phyloP scores from a whole-genome alignment of 176 grass and related monocot species.

The Eleusine coracana region DNA sequence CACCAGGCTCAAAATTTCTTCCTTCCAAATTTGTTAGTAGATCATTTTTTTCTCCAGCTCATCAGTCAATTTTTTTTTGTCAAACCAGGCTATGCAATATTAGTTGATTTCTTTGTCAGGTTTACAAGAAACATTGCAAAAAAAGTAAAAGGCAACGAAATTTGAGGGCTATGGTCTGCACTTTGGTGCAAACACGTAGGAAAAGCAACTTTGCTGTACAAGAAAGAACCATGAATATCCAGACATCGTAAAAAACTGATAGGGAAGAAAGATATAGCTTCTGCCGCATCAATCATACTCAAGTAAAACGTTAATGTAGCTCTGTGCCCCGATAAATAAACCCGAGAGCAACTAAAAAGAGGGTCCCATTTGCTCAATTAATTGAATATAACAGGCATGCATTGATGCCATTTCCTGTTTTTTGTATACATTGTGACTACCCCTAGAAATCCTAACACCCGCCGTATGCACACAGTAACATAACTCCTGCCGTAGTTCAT shows the following conservation, averaged over 20 bases:
- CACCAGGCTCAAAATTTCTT: neutral
- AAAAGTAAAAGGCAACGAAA: neutral
- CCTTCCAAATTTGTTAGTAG: too few relatives aligned
- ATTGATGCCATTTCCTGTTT: constrained; percentile 30
- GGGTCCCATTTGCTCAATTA: constrained; percentile 20
- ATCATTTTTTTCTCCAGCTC: neutral
- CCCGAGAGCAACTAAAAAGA: neutral
- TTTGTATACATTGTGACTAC: constrained; percentile 37
- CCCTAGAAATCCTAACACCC: constrained; percentile 7
- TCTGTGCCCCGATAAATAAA: neutral
- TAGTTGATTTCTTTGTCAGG: neutral
- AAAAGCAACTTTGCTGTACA: neutral
- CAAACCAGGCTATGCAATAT: too few relatives aligned
- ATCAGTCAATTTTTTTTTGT: neutral
- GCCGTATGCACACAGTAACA: constrained; percentile 12
- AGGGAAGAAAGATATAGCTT: neutral
- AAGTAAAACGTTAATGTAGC: neutral
- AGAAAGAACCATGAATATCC: neutral
- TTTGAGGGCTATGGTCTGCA: neutral
- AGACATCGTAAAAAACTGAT: neutral
- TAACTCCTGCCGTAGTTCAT: neutral
- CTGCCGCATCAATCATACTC: constrained; percentile 7
- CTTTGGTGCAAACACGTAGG: neutral
- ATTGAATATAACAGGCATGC: constrained; percentile 39
- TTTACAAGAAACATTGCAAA: neutral